These are phyloP conservation scores for Candida loeiensis DNA, from an alignment of 805 yeast genomes.

Conservation along the genomic window DNA sequence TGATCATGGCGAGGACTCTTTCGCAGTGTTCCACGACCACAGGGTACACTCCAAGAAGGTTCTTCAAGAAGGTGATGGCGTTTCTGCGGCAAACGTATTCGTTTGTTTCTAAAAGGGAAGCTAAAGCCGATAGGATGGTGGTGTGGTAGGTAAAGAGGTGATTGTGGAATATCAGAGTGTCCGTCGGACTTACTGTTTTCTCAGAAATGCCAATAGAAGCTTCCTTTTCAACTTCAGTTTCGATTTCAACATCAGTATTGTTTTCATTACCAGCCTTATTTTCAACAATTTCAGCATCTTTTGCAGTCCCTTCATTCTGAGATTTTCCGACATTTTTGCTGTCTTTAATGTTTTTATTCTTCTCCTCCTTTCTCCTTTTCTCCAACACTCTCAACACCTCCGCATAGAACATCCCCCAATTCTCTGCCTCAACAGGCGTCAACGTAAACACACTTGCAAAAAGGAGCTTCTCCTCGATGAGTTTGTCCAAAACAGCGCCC, in stretches of 20 bases:
- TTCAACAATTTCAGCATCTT: background rate
- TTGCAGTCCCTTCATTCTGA: too few species aligned
- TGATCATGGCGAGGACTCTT: slow-evolving; percentile 43
- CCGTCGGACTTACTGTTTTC: slow-evolving; percentile 10
- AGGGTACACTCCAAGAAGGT: slow-evolving; percentile 62
- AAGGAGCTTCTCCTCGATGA: slow-evolving; percentile 49
- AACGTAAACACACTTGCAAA: slow-evolving; percentile 62
- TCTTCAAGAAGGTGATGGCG: slow-evolving; percentile 72
- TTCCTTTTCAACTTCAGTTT: slow-evolving; percentile 4
- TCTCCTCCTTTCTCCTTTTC: background rate
- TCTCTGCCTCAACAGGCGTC: slow-evolving; percentile 77
- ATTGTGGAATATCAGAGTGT: slow-evolving; percentile 31
- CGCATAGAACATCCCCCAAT: slow-evolving; percentile 69
- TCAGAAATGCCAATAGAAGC: slow-evolving; percentile 1
- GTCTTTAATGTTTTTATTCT: background rate
- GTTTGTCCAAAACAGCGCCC: slow-evolving; percentile 36
- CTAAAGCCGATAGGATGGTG: slow-evolving; percentile 42
- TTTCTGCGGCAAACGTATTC: slow-evolving; percentile 81
- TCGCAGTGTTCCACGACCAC: slow-evolving; percentile 64
- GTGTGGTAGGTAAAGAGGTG: slow-evolving; percentile 55
- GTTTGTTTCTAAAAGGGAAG: slow-evolving; percentile 40
- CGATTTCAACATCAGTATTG: background rate
- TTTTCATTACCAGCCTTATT: background rate
- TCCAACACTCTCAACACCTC: slow-evolving; percentile 39
- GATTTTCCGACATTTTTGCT: too few species aligned